phyloP scores from a whole-genome alignment of 2,329 filamentous ascomycete genomes.

The Colletotrichum sp. region DNA sequence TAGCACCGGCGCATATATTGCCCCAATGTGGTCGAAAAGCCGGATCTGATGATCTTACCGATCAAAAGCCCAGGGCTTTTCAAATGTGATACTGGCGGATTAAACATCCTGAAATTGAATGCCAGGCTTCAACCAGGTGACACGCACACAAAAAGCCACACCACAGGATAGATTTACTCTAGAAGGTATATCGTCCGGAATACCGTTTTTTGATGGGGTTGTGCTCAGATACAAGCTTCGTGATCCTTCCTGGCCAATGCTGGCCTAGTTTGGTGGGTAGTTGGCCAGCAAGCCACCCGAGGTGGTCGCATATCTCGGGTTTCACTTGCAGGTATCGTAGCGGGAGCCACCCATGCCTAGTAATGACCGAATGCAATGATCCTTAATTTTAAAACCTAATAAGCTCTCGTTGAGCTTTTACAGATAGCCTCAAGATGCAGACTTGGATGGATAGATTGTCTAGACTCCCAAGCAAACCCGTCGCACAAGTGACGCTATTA shows the following conservation, averaged over 20 bases:
- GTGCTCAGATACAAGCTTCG: background rate
- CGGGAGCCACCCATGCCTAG: too few relatives aligned
- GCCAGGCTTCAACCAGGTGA: background rate
- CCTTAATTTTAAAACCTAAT: background rate
- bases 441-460: background rate
- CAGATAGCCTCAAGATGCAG: background rate
- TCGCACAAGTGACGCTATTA: background rate
- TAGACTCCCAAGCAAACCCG: background rate
- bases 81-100: background rate
- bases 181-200: background rate
- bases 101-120: background rate
- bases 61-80: rapidly evolving
- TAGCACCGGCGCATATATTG: background rate
- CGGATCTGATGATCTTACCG: background rate
- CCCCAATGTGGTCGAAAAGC: background rate
- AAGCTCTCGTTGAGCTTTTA: rapidly evolving
- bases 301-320: background rate
- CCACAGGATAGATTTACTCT: background rate
- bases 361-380: background rate
- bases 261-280: background rate
- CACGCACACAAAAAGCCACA: background rate
- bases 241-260: background rate
- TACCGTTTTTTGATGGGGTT: background rate
- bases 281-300: background rate
- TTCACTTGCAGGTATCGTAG: background rate